Percentiles rank a stretch among this genome's conserved stretches.
Evolutionary conservation across 208 protist genomes (phyloP).

Genomic region (Phytomonas sp.): DNA sequence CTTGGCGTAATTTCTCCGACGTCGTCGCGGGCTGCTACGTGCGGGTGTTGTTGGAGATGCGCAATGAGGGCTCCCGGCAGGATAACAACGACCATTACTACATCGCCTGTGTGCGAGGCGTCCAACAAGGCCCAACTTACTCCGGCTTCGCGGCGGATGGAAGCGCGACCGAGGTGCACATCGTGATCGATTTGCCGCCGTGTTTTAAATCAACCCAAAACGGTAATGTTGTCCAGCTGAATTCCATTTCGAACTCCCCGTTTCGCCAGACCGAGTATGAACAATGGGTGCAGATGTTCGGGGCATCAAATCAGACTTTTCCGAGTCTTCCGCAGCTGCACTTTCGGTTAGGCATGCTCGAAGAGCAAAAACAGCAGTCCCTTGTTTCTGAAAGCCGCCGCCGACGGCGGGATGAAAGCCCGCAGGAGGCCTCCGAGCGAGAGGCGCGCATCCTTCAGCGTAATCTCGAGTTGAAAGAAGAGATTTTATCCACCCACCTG

Average conservation of each 20-base stretch:
- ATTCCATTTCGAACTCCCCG: slow-evolving; percentile 86
- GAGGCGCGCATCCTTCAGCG: slow-evolving; percentile 33
- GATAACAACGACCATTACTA: slow-evolving; percentile 85
- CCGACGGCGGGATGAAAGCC: slow-evolving; percentile 50
- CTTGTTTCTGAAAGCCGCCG: slow-evolving; percentile 37
- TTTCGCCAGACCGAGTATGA: slow-evolving; percentile 83
- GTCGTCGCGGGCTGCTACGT: slow-evolving; percentile 84
- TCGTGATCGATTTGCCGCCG: slow-evolving; percentile 86
- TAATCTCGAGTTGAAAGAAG: slow-evolving; percentile 22
- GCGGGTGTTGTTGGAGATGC: slow-evolving; percentile 86
- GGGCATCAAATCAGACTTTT: slow-evolving; percentile 41
- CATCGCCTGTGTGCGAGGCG: slow-evolving; percentile 80
- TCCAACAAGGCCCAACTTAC: slow-evolving; percentile 64
- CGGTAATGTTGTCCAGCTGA: slow-evolving; percentile 85
- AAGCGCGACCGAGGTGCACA: slow-evolving; percentile 77
- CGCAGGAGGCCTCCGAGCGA: slow-evolving; percentile 23
- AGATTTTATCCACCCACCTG: slow-evolving; percentile 56
- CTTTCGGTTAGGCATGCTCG: slow-evolving; percentile 76
- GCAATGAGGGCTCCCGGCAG: slow-evolving; percentile 57
- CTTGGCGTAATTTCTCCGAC: slow-evolving; percentile 79
- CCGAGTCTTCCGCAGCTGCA: slow-evolving; percentile 65
- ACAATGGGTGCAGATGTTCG: slow-evolving; percentile 68
- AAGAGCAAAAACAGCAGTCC: slow-evolving; percentile 81
- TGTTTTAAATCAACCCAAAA: slow-evolving; percentile 81
- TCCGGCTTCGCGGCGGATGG: slow-evolving; percentile 83